Evolutionary conservation across 371 early-diverging fungal genomes (phyloP), one percentile per base, ranked within the genome.

Genomic region (Mortierella sp.): DNA sequence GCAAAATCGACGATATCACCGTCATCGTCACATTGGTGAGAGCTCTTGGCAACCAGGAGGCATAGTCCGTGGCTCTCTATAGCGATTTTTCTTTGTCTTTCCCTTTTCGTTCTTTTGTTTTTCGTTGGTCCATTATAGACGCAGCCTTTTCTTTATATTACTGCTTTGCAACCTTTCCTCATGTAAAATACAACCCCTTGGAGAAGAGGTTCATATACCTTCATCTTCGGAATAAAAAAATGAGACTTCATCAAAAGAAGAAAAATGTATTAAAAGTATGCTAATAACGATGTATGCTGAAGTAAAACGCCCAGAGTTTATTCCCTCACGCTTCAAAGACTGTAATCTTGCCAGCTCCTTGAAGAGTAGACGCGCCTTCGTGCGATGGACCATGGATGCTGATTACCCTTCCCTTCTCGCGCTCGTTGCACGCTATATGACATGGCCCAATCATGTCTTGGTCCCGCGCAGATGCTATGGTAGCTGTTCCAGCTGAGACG

Each of bases 1-100:
- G 82, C 14, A 82, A 80, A 68, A 56, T 80, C 23, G 82, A 82
- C 48, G 83, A 83, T 50, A 83, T 83, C 34, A 83, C 83, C 3
- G 81, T 83, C 23, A 78, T 83, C 39, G 80, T 83, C 19, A 73
- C 81, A 0, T 52, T 81, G 28, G 83, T 83, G 23, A 60, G 70
- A 43, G 64, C 63, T 17, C 44, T 58, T 2, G 39, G 31, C 19
- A 70, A 56, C 57, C 52, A 47, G 23, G 58, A 70, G 39, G n/a
- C 30, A 56, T 39, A 21, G 51, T 11, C 55, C 43, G 47, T 50
- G 19, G 24, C 43, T 11, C 7, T 32, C 1, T 3, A 14, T 50
- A 34, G 7, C 0, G 37, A 14, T 2, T 48, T 5, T 1, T 43
- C 17, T 6, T 43, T 6, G 4, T 43, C n/a, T 43, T 7, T 43